Evolutionary conservation across 768 basidiomycete species (phyloP), one percentile per base, ranked within the genome.

Genomic region (Russula lepida): DNA sequence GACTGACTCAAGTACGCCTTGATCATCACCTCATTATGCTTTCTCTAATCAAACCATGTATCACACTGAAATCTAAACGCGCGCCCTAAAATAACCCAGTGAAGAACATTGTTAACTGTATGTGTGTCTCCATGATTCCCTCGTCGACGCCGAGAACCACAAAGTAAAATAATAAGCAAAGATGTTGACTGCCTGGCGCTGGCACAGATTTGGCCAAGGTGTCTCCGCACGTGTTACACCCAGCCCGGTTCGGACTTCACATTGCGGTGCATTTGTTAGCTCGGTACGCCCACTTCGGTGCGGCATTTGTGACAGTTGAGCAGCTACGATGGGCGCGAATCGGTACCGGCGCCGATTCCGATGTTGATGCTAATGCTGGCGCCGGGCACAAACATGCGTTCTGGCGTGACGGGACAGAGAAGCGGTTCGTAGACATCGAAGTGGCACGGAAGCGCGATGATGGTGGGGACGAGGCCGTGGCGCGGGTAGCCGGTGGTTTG

Each of bases 361-460:
- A 44, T 44, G 9, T 9, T n/a, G 21, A n/a, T 4, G 78, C 88
- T 33, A 71, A 75, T 17, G 4, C 21, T 13, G 35, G 21, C 19
- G 13, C 37, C 8, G 76, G 76, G 2, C 94, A 98, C 71, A 71
- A 81, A 7, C 91, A 95, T 71, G 82, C 92, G 17, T 98, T 95
- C 73, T 77, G 81, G 59, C 78, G 95, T 25, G 92, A 98, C 67
- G 95, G 95, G 1, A 91, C 94, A 3, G 95, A 98, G 70, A 95
- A 89, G 77, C 79, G 84, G 4, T 70, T 86, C 33, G 79, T 85
- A 6, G 81, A 81, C 21, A 83, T 79, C 15, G 79, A 81, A 72
- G 82, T 86, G 2, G 43, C 50, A 33, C 54, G 54, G 17, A 59
- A 41, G 51, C 9, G 55, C 1, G 30, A 11, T 15, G n/a, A n/a